Conservation (phyloP, 1,284 basidiomycete species). For the Boletus austroedulis region DNA sequence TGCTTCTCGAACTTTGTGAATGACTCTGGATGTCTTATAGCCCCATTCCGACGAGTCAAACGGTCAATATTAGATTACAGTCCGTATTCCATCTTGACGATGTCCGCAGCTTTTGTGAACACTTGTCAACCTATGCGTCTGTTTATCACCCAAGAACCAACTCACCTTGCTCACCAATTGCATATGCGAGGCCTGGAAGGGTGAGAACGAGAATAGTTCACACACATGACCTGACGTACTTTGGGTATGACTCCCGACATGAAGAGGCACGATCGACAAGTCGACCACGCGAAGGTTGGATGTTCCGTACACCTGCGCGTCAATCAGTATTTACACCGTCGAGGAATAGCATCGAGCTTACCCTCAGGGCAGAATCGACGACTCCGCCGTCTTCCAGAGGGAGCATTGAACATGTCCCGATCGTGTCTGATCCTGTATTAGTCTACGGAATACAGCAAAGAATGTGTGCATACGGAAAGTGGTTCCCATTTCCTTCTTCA, state of each 20-base stretch:
- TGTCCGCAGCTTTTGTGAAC: not conserved
- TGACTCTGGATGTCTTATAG: too few species aligned
- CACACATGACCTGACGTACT: not conserved
- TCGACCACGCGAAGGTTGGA: slow-evolving; percentile 1
- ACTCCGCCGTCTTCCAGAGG: slow-evolving; percentile 5
- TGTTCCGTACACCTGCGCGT: not conserved
- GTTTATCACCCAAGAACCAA: too few species aligned
- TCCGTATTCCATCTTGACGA: slow-evolving; percentile 3
- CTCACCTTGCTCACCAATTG: slow-evolving; percentile 3
- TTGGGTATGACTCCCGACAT: slow-evolving; percentile 3
- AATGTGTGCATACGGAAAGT: not conserved
- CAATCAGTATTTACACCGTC: not conserved
- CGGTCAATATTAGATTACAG: not conserved
- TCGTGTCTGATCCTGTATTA: not conserved
- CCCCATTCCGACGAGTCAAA: not conserved
- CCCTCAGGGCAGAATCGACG: slow-evolving; percentile 1
- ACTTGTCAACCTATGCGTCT: not conserved
- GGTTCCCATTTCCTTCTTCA: not conserved
- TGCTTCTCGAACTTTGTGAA: not conserved
- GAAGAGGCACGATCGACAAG: slow-evolving; percentile 2
- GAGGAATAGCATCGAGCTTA: not conserved
- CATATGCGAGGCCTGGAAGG: not conserved
- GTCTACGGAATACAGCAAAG: not conserved
- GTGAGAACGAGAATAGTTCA: not conserved
- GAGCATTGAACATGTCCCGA: slow-evolving; percentile 6